Evolutionary conservation across 1,284 basidiomycete genomes (phyloP).

Genomic region (Pseudozyma thailandica): DNA sequence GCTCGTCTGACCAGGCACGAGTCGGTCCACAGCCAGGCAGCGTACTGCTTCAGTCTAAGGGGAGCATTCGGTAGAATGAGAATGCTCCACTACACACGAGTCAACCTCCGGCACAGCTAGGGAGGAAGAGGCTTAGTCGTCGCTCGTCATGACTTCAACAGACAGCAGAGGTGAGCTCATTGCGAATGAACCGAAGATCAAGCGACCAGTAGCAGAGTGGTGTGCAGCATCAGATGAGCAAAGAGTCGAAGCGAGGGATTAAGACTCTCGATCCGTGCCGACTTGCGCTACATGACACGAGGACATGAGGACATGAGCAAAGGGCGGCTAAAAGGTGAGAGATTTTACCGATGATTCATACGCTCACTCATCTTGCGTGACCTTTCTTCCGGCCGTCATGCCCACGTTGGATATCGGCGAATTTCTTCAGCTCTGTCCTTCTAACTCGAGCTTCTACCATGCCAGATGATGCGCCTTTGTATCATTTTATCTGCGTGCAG

Average conservation of each 20-base stretch:
- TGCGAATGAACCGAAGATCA: constrained; percentile 1
- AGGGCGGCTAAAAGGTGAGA: not conserved
- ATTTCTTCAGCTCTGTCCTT: not conserved
- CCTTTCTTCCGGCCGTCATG: not conserved
- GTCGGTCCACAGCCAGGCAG: too few relatives aligned
- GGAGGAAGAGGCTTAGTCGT: not conserved
- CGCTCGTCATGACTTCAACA: constrained; percentile 18
- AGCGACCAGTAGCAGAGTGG: too few relatives aligned
- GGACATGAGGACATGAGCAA: too few relatives aligned
- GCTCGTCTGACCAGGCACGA: too few relatives aligned
- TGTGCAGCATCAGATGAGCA: too few relatives aligned
- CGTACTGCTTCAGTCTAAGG: too few relatives aligned
- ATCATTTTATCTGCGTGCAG: not conserved
- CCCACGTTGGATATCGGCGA: not conserved
- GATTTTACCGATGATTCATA: constrained; percentile 30
- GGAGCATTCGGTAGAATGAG: too few relatives aligned
- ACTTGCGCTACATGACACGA: too few relatives aligned
- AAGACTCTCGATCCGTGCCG: too few relatives aligned
- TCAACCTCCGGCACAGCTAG: not conserved
- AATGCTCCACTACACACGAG: too few relatives aligned
- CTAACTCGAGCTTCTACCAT: not conserved
- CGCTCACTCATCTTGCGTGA: constrained; percentile 36
- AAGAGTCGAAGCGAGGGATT: too few relatives aligned
- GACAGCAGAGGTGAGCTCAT: constrained; percentile 29
- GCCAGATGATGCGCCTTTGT: not conserved